Conservation (phyloP, 441 rosid genomes). For the Mallotus japonicus region DNA sequence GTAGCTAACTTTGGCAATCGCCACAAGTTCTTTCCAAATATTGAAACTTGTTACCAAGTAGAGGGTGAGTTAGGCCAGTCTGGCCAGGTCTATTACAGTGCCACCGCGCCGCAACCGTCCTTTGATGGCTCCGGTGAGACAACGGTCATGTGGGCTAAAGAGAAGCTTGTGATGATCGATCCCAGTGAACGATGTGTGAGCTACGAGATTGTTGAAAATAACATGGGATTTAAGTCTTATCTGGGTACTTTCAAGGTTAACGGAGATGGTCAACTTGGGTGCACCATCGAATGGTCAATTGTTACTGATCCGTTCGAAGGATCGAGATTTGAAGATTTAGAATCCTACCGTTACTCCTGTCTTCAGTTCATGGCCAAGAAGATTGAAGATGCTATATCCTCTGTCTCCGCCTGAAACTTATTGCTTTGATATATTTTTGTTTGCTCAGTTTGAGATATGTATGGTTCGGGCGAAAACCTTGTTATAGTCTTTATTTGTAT, state of each 20-base stretch:
- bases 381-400: constrained; percentile 23
- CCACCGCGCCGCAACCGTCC: constrained; percentile 14
- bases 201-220: constrained; percentile 56
- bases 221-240: constrained; percentile 46
- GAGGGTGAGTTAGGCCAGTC: constrained; percentile 51
- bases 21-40: constrained; percentile 41
- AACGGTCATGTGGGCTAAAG: constrained; percentile 43
- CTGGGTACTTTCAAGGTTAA: constrained; percentile 32
- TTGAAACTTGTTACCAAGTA: constrained; percentile 41
- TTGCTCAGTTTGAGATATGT: no score
- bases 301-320: constrained; percentile 53
- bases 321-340: constrained; percentile 39
- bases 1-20: constrained; percentile 54
- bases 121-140: constrained; percentile 10
- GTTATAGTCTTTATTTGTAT: no score
- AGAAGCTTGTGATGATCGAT: constrained; percentile 47
- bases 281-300: constrained; percentile 59
- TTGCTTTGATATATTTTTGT: no score
- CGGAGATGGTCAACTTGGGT: constrained; percentile 28
- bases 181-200: constrained; percentile 39
- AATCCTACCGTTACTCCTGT: constrained; percentile 22
- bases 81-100: constrained; percentile 50
- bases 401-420: not conserved
- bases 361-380: constrained; percentile 44
- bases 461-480: no score